Conservation (phyloP, 2,329 filamentous ascomycete species). For the Pyrenophora teres region DNA sequence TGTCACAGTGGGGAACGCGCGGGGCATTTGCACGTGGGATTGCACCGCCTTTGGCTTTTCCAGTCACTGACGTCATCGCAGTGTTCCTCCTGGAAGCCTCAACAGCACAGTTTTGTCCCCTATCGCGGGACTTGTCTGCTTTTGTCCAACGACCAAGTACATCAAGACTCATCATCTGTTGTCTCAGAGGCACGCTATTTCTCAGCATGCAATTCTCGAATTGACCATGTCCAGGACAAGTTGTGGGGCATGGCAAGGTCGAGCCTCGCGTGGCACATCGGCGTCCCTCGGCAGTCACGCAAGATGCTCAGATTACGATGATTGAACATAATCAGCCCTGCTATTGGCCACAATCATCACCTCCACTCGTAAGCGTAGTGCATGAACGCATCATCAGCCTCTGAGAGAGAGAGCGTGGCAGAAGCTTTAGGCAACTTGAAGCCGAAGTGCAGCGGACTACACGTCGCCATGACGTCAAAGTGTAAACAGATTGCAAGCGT, state of each 20-base stretch:
- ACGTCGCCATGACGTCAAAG: constrained; percentile 29
- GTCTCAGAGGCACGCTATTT: constrained; percentile 9
- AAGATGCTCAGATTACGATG: constrained; percentile 14
- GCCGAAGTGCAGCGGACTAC: constrained; percentile 15
- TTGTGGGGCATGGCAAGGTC: constrained; percentile 25
- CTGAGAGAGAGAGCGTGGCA: constrained; percentile 14
- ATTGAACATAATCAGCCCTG: constrained; percentile 13
- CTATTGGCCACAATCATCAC: constrained; percentile 17
- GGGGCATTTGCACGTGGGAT: constrained; percentile 9
- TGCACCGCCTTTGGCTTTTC: not conserved
- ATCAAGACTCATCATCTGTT: not conserved
- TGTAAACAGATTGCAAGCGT: constrained; percentile 15
- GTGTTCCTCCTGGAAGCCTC: not conserved
- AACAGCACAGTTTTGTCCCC: not conserved
- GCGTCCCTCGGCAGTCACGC: constrained; percentile 25
- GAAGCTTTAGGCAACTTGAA: constrained; percentile 12
- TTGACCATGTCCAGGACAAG: constrained; percentile 4
- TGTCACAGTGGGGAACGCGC: constrained; percentile 5
- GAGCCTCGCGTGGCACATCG: constrained; percentile 24
- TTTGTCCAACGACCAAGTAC: not conserved
- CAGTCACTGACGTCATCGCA: constrained; percentile 9
- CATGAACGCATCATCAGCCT: constrained; percentile 15
- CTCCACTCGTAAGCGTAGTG: constrained; percentile 13
- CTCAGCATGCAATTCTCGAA: constrained; percentile 36
- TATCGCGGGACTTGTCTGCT: not conserved